A percentile compares a stretch with the other conserved stretches of the same genome.
Evolutionary conservation across 306 rosid genomes (phyloP).

Genomic region (Lathyrus sativus): DNA sequence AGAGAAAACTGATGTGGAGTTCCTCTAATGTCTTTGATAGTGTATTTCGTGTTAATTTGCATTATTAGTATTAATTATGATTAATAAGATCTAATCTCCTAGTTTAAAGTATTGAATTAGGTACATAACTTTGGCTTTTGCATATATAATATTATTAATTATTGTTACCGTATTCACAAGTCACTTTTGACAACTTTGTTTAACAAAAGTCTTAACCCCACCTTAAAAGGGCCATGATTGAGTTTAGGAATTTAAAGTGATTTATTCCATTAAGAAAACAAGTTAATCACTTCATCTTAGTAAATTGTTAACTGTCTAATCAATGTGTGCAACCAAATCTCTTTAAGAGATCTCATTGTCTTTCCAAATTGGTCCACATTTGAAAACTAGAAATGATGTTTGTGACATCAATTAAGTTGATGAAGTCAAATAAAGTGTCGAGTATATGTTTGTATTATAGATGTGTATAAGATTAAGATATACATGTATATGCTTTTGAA

Average conservation of each 20-base stretch:
- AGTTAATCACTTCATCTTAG: slow-evolving; percentile 46
- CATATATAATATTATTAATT: slow-evolving; percentile 36
- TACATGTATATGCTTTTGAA: no score
- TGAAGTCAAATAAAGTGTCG: no score
- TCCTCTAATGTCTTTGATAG: slow-evolving; percentile 50
- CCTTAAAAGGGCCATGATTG: slow-evolving; percentile 49
- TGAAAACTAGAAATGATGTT: slow-evolving; percentile 13
- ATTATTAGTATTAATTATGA: slow-evolving; percentile 37
- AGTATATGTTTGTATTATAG: no score
- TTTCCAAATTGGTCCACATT: slow-evolving; percentile 37
- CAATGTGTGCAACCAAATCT: slow-evolving; percentile 65
- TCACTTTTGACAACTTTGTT: slow-evolving; percentile 53
- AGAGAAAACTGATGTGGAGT: slow-evolving; percentile 54
- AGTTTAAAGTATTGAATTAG: slow-evolving; percentile 43
- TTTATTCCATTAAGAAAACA: slow-evolving; percentile 49
- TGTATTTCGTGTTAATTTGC: slow-evolving; percentile 32
- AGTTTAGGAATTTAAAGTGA: slow-evolving; percentile 50
- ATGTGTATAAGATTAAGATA: no score
- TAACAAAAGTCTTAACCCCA: slow-evolving; percentile 47
- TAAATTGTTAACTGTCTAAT: slow-evolving; percentile 51
- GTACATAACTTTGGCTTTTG: slow-evolving; percentile 37
- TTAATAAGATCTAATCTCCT: slow-evolving; percentile 33
- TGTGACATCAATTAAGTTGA: no score
- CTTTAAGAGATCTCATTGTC: slow-evolving; percentile 76
- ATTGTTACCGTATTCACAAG: slow-evolving; percentile 48